Evolutionary conservation across 2,329 filamentous ascomycete species (phyloP), one percentile per base, ranked within the genome.

Genomic region (Fusarium penzigii): DNA sequence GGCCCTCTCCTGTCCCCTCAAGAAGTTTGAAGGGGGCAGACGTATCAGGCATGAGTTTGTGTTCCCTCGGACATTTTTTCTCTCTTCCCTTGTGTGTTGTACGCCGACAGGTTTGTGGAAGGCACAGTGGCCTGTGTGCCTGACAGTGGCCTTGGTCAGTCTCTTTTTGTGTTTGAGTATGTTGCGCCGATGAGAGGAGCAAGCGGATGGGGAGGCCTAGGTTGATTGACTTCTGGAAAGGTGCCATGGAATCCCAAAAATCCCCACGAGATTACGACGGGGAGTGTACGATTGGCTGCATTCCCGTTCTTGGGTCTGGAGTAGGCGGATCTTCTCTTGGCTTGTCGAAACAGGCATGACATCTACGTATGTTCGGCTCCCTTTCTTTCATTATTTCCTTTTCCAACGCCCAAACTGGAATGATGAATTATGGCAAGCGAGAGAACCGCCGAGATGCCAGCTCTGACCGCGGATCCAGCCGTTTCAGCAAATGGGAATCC

Each of bases 41-140:
- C 59, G 49, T 51, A 61, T 61, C 41, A 59, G 57, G 53, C 53
- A 60, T 57, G 50, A 58, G 39, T 55, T 67, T 69, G 68, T 74
- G 67, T 69, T 62, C 66, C 66, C 60, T 70, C 69, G 67, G 69
- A 65, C 63, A 69, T 62, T 68, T 68, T 65, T 70, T 70, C 69
- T 63, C 55, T 60, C 70, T 68, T 70, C 64, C 63, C 72, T 32
- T 32, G 29, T 32, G 29, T 32, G 11, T 11, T 74, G 74, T 74
- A 71, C 71, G 52, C 68, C 62, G 57, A 61, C 61, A 64, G 61
- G 67, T 67, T 69, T 67, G 66, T 69, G 66, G 70, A 68, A 67
- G 66, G 66, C 64, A 71, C 70, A 55, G 58, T 46, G 53, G 45
- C 47, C 42, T 51, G 54, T 58, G 53, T 32, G 55, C 55, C 51